A percentile compares a stretch with the other conserved stretches of the same genome.
Evolutionary conservation across 495 filamentous ascomycete genomes (phyloP).

Genomic region (Acidomyces sp.): DNA sequence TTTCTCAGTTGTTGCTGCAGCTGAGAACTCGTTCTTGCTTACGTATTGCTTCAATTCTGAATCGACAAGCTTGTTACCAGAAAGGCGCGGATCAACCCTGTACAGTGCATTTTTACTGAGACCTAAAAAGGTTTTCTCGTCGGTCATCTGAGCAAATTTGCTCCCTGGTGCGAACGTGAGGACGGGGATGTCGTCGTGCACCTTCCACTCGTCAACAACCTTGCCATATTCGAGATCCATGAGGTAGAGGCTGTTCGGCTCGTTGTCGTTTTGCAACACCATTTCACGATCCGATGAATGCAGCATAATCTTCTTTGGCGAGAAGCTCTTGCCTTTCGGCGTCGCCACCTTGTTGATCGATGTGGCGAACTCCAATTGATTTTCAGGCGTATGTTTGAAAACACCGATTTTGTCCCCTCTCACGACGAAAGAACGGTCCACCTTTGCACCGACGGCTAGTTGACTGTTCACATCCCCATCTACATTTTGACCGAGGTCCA

Average conservation of each 20-base stretch:
- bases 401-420: constrained; percentile 95
- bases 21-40: constrained; percentile 92
- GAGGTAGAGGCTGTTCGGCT: constrained; percentile 86
- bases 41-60: constrained; percentile 85
- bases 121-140: constrained; percentile 87
- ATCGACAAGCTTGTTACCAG: constrained; percentile 87
- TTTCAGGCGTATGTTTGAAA: constrained; percentile 90
- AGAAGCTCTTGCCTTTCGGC: constrained; percentile 74
- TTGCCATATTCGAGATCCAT: constrained; percentile 99
- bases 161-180: constrained; percentile 82
- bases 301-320: constrained; percentile 94
- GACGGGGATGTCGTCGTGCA: constrained; percentile 94
- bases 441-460: constrained; percentile 95
- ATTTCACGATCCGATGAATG: constrained; percentile 85
- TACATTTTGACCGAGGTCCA: constrained; percentile 46
- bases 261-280: constrained; percentile 72
- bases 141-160: constrained; percentile 97
- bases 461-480: constrained; percentile 88
- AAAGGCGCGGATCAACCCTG: constrained; percentile 81
- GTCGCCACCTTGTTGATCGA: constrained; percentile 94
- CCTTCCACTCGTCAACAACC: constrained; percentile 98
- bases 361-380: constrained; percentile 91
- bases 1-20: constrained; percentile 85
- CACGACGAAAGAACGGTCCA: constrained; percentile 92
- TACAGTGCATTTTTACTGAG: constrained; percentile 83